phyloP scores from a whole-genome alignment of 2,329 filamentous ascomycete genomes.

The Colletotrichum gigasporum region DNA sequence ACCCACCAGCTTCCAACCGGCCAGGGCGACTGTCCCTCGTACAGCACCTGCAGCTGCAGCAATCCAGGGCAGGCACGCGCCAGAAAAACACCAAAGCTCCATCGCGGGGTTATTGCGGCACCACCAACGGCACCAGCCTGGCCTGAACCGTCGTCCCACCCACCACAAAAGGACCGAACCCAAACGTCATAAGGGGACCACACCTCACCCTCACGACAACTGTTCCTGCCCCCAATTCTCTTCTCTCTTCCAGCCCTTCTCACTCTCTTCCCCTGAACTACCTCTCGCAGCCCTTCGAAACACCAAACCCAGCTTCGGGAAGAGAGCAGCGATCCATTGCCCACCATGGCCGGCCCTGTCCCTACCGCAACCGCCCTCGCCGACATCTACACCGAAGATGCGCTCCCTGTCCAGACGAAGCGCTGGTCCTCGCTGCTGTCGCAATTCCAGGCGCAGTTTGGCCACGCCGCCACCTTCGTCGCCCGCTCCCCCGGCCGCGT shows the following conservation, averaged over 20 bases:
- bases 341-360: conserved; percentile 66
- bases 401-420: conserved; percentile 71
- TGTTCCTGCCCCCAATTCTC: not conserved
- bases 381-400: conserved; percentile 85
- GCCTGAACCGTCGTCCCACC: conserved; percentile 4
- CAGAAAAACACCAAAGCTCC: conserved; percentile 29
- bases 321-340: not conserved
- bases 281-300: no score
- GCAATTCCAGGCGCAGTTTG: conserved; percentile 77
- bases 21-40: no score
- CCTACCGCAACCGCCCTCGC: conserved; percentile 79
- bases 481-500: conserved; percentile 92
- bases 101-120: conserved; percentile 26
- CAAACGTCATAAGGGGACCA: conserved; percentile 23
- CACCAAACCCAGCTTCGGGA: conserved; percentile 30
- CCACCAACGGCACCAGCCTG: conserved; percentile 1
- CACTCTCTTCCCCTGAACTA: not conserved
- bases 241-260: not conserved
- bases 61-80: conserved; percentile 9
- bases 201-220: not conserved
- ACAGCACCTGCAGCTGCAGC: conserved; percentile 10
- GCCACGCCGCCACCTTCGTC: conserved; percentile 79
- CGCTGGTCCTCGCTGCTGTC: conserved; percentile 81
- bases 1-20: not conserved
- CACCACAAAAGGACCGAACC: conserved; percentile 12